A percentile compares a stretch with the other conserved stretches of the same genome.
These are phyloP conservation scores for Gentiana straminea DNA, from an alignment of 257 asterid genomes.

Conservation along the genomic window DNA sequence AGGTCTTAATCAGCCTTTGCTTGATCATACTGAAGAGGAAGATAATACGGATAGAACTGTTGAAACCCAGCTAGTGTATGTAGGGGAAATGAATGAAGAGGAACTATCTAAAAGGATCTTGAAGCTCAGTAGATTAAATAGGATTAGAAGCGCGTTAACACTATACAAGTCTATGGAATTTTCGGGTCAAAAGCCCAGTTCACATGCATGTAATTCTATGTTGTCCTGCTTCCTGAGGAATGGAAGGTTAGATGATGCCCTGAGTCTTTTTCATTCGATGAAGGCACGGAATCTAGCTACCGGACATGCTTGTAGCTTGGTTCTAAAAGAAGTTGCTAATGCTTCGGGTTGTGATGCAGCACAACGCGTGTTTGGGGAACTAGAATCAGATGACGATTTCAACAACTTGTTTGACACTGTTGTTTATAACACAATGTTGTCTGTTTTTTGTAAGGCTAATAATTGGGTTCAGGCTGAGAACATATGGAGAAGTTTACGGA, in stretches of 20 bases:
- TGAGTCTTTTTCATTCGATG: conserved; percentile 52
- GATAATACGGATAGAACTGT: conserved; percentile 3
- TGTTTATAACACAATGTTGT: conserved; percentile 81
- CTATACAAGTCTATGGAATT: conserved; percentile 62
- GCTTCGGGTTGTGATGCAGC: conserved; percentile 40
- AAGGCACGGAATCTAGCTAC: conserved; percentile 31
- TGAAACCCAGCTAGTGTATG: conserved; percentile 33
- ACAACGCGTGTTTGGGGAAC: conserved; percentile 52
- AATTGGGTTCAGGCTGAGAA: conserved; percentile 50
- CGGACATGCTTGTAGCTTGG: conserved; percentile 66
- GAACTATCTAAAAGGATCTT: conserved; percentile 62
- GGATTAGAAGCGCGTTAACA: conserved; percentile 47
- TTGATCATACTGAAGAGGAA: conserved; percentile 3
- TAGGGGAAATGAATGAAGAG: conserved; percentile 70
- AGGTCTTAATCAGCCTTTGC: conserved; percentile 5
- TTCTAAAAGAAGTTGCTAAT: conserved; percentile 70
- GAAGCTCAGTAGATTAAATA: conserved; percentile 71
- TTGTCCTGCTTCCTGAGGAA: conserved; percentile 64
- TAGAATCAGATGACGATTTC: conserved; percentile 22
- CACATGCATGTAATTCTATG: conserved; percentile 84
- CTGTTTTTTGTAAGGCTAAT: conserved; percentile 45
- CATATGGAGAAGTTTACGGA: conserved; percentile 55
- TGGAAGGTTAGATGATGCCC: conserved; percentile 49
- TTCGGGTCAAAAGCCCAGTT: conserved; percentile 48
- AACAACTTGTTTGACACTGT: conserved; percentile 44